Conservation (phyloP, 306 rosid species). For the Prosopis cineraria region DNA sequence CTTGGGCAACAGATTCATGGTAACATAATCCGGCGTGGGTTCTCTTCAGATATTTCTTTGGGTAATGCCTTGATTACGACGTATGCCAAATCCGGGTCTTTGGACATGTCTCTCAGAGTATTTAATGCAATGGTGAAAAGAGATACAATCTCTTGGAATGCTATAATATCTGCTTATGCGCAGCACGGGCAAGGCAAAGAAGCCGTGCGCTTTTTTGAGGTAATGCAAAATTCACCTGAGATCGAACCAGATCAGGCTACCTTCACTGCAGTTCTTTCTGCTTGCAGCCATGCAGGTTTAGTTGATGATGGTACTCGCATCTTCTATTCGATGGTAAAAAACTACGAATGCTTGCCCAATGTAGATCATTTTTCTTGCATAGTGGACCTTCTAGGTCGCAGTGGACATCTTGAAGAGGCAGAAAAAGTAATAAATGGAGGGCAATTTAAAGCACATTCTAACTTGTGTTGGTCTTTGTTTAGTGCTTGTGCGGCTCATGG, state of each 20-base stretch:
- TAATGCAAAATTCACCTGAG: slow-evolving; percentile 51
- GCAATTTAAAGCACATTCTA: slow-evolving; percentile 55
- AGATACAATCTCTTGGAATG: slow-evolving; percentile 75
- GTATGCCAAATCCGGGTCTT: slow-evolving; percentile 77
- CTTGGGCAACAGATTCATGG: slow-evolving; percentile 76
- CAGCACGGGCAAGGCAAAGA: slow-evolving; percentile 78
- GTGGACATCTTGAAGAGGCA: slow-evolving; percentile 76
- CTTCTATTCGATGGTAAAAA: slow-evolving; percentile 61
- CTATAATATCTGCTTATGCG: slow-evolving; percentile 76
- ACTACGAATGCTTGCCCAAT: slow-evolving; percentile 45
- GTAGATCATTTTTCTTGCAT: slow-evolving; percentile 82
- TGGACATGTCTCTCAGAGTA: slow-evolving; percentile 59
- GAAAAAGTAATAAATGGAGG: slow-evolving; percentile 56
- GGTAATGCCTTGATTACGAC: slow-evolving; percentile 65
- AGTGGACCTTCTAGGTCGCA: slow-evolving; percentile 74
- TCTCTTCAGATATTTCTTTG: slow-evolving; percentile 49
- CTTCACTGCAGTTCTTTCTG: slow-evolving; percentile 75
- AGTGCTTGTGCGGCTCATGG: slow-evolving; percentile 88
- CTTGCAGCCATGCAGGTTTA: slow-evolving; percentile 81
- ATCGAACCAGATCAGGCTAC: slow-evolving; percentile 71
- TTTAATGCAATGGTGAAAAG: slow-evolving; percentile 63
- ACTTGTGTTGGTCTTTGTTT: slow-evolving; percentile 77
- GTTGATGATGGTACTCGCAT: slow-evolving; percentile 59
- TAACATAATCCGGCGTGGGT: slow-evolving; percentile 50
- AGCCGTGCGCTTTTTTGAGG: slow-evolving; percentile 63